Conservation (phyloP, 2,329 filamentous ascomycete species). For the Monosporascus sp. region DNA sequence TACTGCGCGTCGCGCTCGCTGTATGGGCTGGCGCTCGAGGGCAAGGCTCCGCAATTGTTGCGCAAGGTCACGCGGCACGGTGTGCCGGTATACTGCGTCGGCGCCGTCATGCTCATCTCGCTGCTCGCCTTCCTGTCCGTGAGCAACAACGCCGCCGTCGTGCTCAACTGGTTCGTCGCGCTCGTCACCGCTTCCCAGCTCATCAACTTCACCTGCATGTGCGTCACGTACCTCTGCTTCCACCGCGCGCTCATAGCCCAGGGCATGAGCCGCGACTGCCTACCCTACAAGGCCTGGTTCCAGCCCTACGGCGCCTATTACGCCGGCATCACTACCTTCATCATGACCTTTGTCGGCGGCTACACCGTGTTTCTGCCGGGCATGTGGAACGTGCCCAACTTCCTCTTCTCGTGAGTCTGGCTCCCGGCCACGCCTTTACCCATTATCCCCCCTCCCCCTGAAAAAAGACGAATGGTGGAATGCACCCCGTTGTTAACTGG, state of each 20-base stretch:
- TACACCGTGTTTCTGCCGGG: constrained; percentile 70
- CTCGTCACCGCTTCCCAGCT: constrained; percentile 67
- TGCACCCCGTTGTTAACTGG: no score
- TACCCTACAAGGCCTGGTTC: constrained; percentile 65
- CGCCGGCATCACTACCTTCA: constrained; percentile 54
- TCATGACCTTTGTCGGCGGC: constrained; percentile 72
- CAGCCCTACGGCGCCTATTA: constrained; percentile 71
- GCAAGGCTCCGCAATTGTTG: constrained; percentile 58
- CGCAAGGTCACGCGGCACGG: constrained; percentile 57
- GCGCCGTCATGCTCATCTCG: constrained; percentile 59
- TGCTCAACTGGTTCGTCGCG: constrained; percentile 68
- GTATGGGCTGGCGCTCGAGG: constrained; percentile 63
- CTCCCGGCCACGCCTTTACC: neutral
- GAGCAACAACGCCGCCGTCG: constrained; percentile 57
- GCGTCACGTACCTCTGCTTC: constrained; percentile 67
- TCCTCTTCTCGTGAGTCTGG: constrained; percentile 60
- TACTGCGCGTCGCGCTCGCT: constrained; percentile 66
- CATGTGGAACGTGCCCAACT: constrained; percentile 63
- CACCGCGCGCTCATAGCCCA: constrained; percentile 64
- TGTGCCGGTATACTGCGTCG: constrained; percentile 71
- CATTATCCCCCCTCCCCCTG: neutral
- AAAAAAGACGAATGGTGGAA: neutral
- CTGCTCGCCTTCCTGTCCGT: constrained; percentile 71
- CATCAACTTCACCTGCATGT: constrained; percentile 67
- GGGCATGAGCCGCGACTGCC: constrained; percentile 57